Conservation (phyloP, 257 asterid species). For the Fraxinus quadrangulata region DNA sequence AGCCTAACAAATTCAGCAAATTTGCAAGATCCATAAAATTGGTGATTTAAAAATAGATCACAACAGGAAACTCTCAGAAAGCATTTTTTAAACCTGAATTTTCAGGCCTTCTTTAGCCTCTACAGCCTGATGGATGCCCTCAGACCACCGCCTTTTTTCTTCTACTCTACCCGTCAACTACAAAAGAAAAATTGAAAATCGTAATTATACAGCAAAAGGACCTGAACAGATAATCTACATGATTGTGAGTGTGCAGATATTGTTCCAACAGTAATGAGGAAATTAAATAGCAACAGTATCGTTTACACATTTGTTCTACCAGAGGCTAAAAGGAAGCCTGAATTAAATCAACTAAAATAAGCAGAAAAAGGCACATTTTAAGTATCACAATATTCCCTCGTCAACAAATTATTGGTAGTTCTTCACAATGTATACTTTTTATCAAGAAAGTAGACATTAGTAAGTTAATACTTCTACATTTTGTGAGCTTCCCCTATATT, state of each 20-base stretch:
- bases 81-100: constrained; percentile 62
- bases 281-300: background rate
- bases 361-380: background rate
- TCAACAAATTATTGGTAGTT: background rate
- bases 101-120: constrained; percentile 96
- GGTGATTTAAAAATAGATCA: constrained; percentile 3
- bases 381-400: background rate
- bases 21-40: constrained; percentile 17
- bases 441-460: background rate
- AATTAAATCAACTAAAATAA: background rate
- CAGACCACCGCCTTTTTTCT: constrained; percentile 97
- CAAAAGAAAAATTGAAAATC: constrained; percentile 18
- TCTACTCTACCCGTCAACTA: constrained; percentile 98
- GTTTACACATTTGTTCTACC: background rate
- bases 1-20: constrained; percentile 55
- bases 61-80: constrained; percentile 15
- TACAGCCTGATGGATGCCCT: constrained; percentile 98
- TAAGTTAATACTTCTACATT: no score
- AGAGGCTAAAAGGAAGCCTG: background rate
- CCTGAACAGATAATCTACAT: constrained; percentile 4
- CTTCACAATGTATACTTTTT: no score
- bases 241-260: background rate
- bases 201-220: constrained; percentile 22
- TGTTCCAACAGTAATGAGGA: background rate
- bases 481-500: background rate